Evolutionary conservation across 768 basidiomycete species (phyloP).

Genomic region (Boletus vinaceobasis): DNA sequence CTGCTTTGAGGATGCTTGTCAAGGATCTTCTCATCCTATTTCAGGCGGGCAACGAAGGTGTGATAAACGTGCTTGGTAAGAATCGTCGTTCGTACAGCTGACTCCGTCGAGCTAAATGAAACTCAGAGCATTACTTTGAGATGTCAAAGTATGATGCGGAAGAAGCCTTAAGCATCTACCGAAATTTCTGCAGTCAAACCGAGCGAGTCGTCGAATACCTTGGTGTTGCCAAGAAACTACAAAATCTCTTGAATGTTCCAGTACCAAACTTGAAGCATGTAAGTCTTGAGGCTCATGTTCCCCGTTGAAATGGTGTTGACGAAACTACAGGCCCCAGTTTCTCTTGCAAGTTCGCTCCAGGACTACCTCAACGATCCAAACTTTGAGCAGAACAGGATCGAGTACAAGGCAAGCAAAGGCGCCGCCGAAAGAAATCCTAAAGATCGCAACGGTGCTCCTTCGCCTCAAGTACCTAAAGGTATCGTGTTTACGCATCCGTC

Average conservation of each 20-base stretch:
- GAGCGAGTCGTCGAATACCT: constrained; percentile 92
- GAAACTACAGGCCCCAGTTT: constrained; percentile 78
- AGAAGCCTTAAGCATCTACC: constrained; percentile 83
- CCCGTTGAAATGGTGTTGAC: not conserved
- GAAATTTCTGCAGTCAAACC: constrained; percentile 91
- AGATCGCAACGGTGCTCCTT: constrained; percentile 7
- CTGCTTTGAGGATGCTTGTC: constrained; percentile 88
- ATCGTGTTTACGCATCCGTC: not conserved
- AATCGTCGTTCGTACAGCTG: constrained; percentile 25
- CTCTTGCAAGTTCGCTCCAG: constrained; percentile 87
- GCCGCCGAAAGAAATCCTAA: constrained; percentile 45
- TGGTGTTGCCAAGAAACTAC: constrained; percentile 86
- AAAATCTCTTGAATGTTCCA: constrained; percentile 89
- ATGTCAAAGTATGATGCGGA: constrained; percentile 94
- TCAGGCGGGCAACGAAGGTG: constrained; percentile 95
- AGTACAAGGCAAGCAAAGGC: constrained; percentile 83
- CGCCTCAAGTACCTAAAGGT: constrained; percentile 18
- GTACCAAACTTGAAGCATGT: constrained; percentile 94
- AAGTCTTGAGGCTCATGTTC: constrained; percentile 22
- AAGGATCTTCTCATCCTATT: constrained; percentile 95
- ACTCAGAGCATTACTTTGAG: constrained; percentile 90
- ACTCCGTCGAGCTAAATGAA: constrained; percentile 12
- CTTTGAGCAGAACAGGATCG: constrained; percentile 91
- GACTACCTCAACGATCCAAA: constrained; percentile 96
- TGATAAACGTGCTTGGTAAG: constrained; percentile 73